phyloP scores from a whole-genome alignment of 306 rosid genomes.

The Canavalia ensiformis region DNA sequence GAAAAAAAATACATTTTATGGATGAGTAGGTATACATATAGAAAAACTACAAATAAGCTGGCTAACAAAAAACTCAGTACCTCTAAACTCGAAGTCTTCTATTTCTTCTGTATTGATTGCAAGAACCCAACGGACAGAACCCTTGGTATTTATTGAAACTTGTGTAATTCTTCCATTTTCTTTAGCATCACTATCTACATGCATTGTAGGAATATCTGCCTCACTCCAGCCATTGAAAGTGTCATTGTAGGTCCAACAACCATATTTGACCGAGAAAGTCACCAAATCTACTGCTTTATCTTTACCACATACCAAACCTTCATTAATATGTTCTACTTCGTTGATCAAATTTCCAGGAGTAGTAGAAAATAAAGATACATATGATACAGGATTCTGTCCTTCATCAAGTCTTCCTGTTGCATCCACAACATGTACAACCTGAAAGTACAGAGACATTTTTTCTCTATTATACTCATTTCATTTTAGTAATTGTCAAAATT shows the following conservation, averaged over 20 bases:
- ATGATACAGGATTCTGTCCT: constrained; percentile 62
- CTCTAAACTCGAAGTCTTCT: constrained; percentile 73
- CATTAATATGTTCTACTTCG: constrained; percentile 77
- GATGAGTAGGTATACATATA: neutral
- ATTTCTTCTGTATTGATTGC: constrained; percentile 83
- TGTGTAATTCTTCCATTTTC: constrained; percentile 62
- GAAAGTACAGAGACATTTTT: constrained; percentile 39
- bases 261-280: constrained; percentile 79
- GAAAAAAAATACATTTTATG: neutral
- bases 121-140: constrained; percentile 88
- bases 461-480: constrained; percentile 11
- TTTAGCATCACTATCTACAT: constrained; percentile 54
- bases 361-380: constrained; percentile 77
- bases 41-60: constrained; percentile 20
- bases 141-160: constrained; percentile 75
- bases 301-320: constrained; percentile 81
- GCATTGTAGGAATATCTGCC: constrained; percentile 76
- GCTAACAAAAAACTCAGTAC: constrained; percentile 49
- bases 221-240: constrained; percentile 70
- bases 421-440: constrained; percentile 97
- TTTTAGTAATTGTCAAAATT: constrained; percentile 12
- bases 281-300: constrained; percentile 80
- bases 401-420: constrained; percentile 61
- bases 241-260: constrained; percentile 75
- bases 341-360: constrained; percentile 93